Conservation (phyloP, 73 alveolate species). For the Vitrella brassicaformis region DNA sequence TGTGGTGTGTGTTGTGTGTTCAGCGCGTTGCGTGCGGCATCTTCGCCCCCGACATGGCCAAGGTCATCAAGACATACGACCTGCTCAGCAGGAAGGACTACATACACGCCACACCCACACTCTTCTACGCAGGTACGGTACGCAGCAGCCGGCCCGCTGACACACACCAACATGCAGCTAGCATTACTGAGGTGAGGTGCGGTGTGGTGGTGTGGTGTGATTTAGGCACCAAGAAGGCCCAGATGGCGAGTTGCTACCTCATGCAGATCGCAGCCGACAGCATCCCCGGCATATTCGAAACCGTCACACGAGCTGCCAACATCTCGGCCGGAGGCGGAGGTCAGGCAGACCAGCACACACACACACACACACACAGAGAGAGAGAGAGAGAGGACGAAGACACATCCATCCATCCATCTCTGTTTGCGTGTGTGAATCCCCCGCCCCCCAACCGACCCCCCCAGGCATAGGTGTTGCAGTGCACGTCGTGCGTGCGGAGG, state of each 20-base stretch:
- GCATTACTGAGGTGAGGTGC: too few species aligned
- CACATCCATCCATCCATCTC: too few species aligned
- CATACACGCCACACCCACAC: slow-evolving; percentile 89
- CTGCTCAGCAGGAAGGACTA: slow-evolving; percentile 58
- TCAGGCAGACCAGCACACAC: too few species aligned
- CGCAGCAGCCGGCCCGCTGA: too few species aligned
- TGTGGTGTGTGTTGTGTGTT: too few species aligned
- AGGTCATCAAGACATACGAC: slow-evolving; percentile 65
- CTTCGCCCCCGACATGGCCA: slow-evolving; percentile 3
- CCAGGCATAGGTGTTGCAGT: slow-evolving; percentile 71
- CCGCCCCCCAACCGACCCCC: too few species aligned
- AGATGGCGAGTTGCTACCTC: slow-evolving; percentile 55
- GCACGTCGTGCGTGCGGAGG: slow-evolving; percentile 69
- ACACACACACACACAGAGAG: too few species aligned
- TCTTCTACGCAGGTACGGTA: slow-evolving; percentile 83
- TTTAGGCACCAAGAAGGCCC: slow-evolving; percentile 70
- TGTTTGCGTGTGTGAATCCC: too few species aligned
- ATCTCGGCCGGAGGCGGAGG: slow-evolving; percentile 53
- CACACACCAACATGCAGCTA: too few species aligned
- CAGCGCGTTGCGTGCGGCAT: slow-evolving; percentile 21
- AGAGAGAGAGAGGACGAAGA: too few species aligned
- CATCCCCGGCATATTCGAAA: slow-evolving; percentile 66
- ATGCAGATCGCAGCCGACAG: slow-evolving; percentile 62
- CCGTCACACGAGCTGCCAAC: background rate
- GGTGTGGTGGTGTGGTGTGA: too few species aligned